A percentile compares a stretch with the other conserved stretches of the same genome.
phyloP scores from a whole-genome alignment of 805 yeast genomes.

The Starmera dryadoides region DNA sequence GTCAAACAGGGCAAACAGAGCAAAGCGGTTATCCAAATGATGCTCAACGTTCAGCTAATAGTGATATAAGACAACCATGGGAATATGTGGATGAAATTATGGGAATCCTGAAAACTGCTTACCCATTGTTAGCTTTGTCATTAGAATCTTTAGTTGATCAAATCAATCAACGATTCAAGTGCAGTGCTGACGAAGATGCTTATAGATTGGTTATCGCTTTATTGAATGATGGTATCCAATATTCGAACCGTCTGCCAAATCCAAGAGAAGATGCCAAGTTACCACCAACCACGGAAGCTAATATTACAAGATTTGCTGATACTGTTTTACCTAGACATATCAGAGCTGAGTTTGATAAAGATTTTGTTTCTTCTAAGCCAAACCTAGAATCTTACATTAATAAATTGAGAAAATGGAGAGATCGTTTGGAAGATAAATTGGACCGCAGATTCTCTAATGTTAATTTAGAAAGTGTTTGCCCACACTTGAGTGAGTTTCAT shows the following conservation, averaged over 20 bases:
- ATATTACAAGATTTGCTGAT: slow-evolving; percentile 84
- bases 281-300: slow-evolving; percentile 88
- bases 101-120: slow-evolving; percentile 94
- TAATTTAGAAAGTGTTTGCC: slow-evolving; percentile 84
- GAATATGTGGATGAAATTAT: slow-evolving; percentile 88
- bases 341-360: slow-evolving; percentile 84
- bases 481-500: slow-evolving; percentile 94
- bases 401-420: slow-evolving; percentile 86
- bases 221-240: slow-evolving; percentile 88
- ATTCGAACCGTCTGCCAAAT: slow-evolving; percentile 75
- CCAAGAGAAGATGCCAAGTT: slow-evolving; percentile 84
- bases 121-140: slow-evolving; percentile 86
- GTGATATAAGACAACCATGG: slow-evolving; percentile 71
- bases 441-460: slow-evolving; percentile 78
- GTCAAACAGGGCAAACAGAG: no score
- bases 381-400: slow-evolving; percentile 80
- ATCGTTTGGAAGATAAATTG: slow-evolving; percentile 82
- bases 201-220: slow-evolving; percentile 89
- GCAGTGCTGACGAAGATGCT: slow-evolving; percentile 93
- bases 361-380: slow-evolving; percentile 81
- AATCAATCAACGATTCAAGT: slow-evolving; percentile 86
- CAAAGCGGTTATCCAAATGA: slow-evolving; percentile 5
- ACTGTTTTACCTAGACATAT: slow-evolving; percentile 85
- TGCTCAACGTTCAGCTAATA: slow-evolving; percentile 4
- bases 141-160: slow-evolving; percentile 95